These are phyloP conservation scores for Trichoderma koningiopsis DNA, from an alignment of 2,329 filamentous ascomycete genomes.

Conservation along the genomic window DNA sequence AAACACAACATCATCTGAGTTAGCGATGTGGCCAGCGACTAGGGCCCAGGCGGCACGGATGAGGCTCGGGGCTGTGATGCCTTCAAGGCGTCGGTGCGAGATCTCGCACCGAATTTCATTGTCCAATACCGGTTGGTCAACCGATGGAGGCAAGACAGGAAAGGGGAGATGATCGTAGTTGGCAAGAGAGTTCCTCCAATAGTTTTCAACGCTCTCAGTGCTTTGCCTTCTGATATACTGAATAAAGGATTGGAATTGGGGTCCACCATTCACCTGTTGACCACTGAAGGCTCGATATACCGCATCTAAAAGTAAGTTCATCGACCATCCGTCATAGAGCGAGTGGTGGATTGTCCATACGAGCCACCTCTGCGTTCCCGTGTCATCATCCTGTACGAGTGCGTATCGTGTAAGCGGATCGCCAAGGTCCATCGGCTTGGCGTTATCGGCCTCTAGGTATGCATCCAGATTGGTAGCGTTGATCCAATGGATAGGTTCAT, in stretches of 20 bases:
- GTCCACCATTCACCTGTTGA: too few relatives aligned
- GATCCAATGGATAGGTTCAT: slow-evolving; percentile 39
- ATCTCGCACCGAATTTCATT: not conserved
- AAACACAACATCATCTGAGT: too few relatives aligned
- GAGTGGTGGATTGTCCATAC: slow-evolving; percentile 48
- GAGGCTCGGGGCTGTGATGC: slow-evolving; percentile 21
- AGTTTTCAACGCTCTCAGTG: not conserved
- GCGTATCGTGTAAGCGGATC: slow-evolving; percentile 46
- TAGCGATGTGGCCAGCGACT: slow-evolving; percentile 51
- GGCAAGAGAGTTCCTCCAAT: not conserved
- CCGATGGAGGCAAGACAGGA: not conserved
- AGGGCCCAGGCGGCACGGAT: slow-evolving; percentile 50
- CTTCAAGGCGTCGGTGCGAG: too few relatives aligned
- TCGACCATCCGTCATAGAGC: slow-evolving; percentile 51
- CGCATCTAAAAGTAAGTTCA: slow-evolving; percentile 47
- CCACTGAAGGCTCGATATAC: not conserved
- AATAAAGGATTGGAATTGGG: slow-evolving; percentile 48
- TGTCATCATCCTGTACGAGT: slow-evolving; percentile 38
- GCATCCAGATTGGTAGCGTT: slow-evolving; percentile 34
- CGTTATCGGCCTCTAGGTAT: slow-evolving; percentile 42
- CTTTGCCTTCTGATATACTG: slow-evolving; percentile 39
- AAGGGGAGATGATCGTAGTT: not conserved
- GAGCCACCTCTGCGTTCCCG: slow-evolving; percentile 46
- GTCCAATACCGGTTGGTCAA: not conserved
- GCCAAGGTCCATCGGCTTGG: slow-evolving; percentile 42